A percentile compares a stretch with the other conserved stretches of the same genome.
Conservation (phyloP, 2,329 filamentous ascomycete genomes). For the Ambrosiella cleistominuta region DNA sequence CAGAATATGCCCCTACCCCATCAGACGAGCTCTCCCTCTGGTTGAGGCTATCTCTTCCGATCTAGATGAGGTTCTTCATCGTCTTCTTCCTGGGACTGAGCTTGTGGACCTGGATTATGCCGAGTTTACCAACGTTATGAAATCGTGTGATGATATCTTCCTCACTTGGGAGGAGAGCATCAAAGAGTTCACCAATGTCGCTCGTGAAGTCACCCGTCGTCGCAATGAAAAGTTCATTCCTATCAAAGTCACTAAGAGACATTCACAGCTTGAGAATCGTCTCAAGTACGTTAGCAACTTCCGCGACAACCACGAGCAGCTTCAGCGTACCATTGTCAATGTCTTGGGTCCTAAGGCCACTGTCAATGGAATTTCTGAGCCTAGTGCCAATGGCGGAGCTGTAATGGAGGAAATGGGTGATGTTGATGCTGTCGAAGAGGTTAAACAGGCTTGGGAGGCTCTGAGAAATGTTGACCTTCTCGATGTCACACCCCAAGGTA, state of each 20-base stretch:
- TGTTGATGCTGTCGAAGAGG: slow-evolving; percentile 91
- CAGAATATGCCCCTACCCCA: slow-evolving; percentile 87
- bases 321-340: slow-evolving; percentile 89
- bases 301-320: slow-evolving; percentile 90
- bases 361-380: slow-evolving; percentile 26
- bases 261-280: slow-evolving; percentile 74
- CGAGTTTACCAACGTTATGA: slow-evolving; percentile 78
- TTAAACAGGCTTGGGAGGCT: slow-evolving; percentile 83
- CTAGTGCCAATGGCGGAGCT: slow-evolving; percentile 34
- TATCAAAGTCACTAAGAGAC: slow-evolving; percentile 83
- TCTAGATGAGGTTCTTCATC: slow-evolving; percentile 70
- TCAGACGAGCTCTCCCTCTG: slow-evolving; percentile 76
- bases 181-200: slow-evolving; percentile 96
- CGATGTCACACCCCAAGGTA: slow-evolving; percentile 79
- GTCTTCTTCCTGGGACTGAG: slow-evolving; percentile 66
- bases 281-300: slow-evolving; percentile 91
- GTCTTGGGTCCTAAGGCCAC: slow-evolving; percentile 63
- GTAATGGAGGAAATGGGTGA: slow-evolving; percentile 91
- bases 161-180: slow-evolving; percentile 85
- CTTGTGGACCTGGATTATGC: slow-evolving; percentile 84
- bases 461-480: slow-evolving; percentile 89
- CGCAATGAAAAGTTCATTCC: slow-evolving; percentile 97
- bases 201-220: slow-evolving; percentile 81
- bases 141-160: slow-evolving; percentile 70
- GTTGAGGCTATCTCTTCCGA: slow-evolving; percentile 94